A percentile compares a stretch with the other conserved stretches of the same genome.
phyloP scores from a whole-genome alignment of 2,329 filamentous ascomycete species.

The Fusarium sterilihyphosum region DNA sequence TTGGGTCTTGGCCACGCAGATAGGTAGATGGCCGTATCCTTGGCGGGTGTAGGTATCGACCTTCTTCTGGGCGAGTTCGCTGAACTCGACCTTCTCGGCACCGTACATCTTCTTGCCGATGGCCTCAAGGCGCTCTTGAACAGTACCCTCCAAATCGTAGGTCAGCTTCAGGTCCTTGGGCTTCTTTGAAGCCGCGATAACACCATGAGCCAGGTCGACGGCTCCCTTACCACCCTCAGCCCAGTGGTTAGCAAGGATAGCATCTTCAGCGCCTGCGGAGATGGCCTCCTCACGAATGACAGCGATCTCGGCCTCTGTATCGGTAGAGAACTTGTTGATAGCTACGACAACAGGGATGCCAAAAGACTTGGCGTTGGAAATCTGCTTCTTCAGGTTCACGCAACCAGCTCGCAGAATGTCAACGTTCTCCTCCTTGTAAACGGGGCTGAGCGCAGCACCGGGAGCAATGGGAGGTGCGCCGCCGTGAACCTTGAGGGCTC shows the following conservation, averaged over 20 bases:
- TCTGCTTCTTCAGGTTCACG: conserved; percentile 95
- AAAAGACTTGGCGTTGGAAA: conserved; percentile 87
- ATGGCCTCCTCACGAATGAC: conserved; percentile 92
- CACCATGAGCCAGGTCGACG: conserved; percentile 85
- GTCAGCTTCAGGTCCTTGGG: conserved; percentile 89
- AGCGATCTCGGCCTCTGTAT: conserved; percentile 90
- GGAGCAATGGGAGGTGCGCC: conserved; percentile 94
- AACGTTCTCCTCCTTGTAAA: conserved; percentile 93
- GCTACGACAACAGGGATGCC: conserved; percentile 95
- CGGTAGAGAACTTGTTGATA: conserved; percentile 95
- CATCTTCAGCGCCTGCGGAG: conserved; percentile 91
- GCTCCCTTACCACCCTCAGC: conserved; percentile 93
- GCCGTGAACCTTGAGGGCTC: conserved; percentile 96
- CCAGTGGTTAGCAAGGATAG: conserved; percentile 95
- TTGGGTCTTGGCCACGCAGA: conserved; percentile 98
- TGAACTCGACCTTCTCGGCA: conserved; percentile 88
- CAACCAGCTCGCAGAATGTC: conserved; percentile 91
- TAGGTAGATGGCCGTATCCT: conserved; percentile 91
- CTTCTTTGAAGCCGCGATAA: conserved; percentile 84
- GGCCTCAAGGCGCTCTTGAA: conserved; percentile 89
- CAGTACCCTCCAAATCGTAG: conserved; percentile 80
- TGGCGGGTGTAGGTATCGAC: conserved; percentile 94
- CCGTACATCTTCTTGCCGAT: conserved; percentile 97
- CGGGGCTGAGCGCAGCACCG: conserved; percentile 83
- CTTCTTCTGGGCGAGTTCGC: conserved; percentile 93